These are phyloP conservation scores for Blastomyces gilchristii DNA, from an alignment of 2,329 filamentous ascomycete species.

Conservation along the genomic window DNA sequence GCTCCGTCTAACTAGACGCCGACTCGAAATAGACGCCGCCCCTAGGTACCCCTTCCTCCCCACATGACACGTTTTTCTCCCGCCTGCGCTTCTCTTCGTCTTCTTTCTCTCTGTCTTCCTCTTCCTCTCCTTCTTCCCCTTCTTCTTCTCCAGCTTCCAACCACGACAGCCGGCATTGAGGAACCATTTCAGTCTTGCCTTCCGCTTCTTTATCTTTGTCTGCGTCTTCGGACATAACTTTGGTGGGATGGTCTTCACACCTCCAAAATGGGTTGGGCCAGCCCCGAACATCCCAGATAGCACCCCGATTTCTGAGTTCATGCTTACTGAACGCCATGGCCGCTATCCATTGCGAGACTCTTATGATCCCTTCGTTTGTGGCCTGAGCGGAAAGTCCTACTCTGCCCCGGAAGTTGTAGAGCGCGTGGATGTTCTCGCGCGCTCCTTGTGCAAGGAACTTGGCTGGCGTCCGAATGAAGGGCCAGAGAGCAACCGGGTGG, in stretches of 20 bases:
- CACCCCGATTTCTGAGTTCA: constrained; percentile 65
- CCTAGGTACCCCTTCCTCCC: background rate
- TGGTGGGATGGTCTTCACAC: constrained; percentile 37
- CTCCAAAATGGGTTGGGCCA: constrained; percentile 31
- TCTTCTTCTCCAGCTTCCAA: background rate
- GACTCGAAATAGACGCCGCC: no score
- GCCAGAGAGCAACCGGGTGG: constrained; percentile 71
- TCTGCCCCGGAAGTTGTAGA: constrained; percentile 53
- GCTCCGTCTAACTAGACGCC: background rate
- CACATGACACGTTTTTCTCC: background rate
- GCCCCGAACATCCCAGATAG: constrained; percentile 57
- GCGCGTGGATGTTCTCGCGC: constrained; percentile 56
- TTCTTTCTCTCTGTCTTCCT: no score
- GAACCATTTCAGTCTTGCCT: background rate
- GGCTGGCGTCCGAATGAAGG: constrained; percentile 60
- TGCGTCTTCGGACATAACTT: background rate
- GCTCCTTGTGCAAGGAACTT: constrained; percentile 59
- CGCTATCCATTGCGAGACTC: constrained; percentile 54
- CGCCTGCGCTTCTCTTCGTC: background rate
- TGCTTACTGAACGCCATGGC: constrained; percentile 62
- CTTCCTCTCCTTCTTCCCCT: background rate
- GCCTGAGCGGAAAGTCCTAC: constrained; percentile 59
- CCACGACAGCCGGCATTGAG: background rate
- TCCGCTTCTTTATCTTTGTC: background rate
- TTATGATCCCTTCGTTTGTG: constrained; percentile 64